These are phyloP conservation scores for Venturia asperata DNA, from an alignment of 2,329 filamentous ascomycete species.

Conservation along the genomic window DNA sequence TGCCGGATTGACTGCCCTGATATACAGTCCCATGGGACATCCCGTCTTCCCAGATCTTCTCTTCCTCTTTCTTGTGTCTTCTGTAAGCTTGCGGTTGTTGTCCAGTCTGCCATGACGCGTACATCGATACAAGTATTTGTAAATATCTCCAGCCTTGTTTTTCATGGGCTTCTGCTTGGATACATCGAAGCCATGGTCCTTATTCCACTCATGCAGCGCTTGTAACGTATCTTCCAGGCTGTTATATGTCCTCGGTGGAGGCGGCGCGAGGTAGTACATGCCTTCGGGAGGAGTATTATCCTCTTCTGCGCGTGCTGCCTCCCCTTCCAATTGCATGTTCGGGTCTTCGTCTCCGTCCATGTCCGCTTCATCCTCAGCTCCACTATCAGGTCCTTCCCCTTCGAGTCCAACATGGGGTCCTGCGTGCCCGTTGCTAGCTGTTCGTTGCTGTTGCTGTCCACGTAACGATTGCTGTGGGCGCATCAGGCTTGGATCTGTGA, in stretches of 20 bases:
- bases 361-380: conserved; percentile 9
- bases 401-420: conserved; percentile 10
- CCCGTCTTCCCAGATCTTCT: conserved; percentile 18
- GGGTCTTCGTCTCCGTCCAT: conserved; percentile 15
- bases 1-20: conserved; percentile 16
- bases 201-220: conserved; percentile 20
- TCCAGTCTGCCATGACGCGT: conserved; percentile 20
- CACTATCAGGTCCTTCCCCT: conserved; percentile 7
- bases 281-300: conserved; percentile 19
- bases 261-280: conserved; percentile 19
- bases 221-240: background rate
- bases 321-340: background rate
- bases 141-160: conserved; percentile 19
- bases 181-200: conserved; percentile 19
- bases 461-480: conserved; percentile 3
- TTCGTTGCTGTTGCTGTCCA: background rate
- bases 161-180: conserved; percentile 19
- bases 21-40: conserved; percentile 19
- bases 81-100: conserved; percentile 20
- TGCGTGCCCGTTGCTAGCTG: background rate
- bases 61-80: conserved; percentile 19
- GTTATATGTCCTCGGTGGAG: conserved; percentile 17
- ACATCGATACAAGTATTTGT: conserved; percentile 19
- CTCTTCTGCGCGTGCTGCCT: conserved; percentile 9
- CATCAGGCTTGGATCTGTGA: background rate